These are phyloP conservation scores for Fonsecaea multimorphosa DNA, from an alignment of 2,329 filamentous ascomycete genomes.

Conservation along the genomic window DNA sequence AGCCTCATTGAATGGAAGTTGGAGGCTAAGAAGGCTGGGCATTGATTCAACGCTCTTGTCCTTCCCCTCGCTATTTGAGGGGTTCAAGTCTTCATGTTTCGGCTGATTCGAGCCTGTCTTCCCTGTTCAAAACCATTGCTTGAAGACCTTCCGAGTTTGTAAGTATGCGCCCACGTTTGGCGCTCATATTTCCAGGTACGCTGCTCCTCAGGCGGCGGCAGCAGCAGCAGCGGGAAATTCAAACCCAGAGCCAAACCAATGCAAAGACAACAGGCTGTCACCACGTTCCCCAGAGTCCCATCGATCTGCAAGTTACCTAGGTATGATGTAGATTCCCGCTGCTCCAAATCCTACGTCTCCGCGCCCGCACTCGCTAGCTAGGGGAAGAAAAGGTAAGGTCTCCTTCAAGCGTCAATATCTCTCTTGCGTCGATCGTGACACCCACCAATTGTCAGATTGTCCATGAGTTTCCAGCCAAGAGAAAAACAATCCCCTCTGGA, in stretches of 20 bases:
- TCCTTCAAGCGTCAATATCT: background rate
- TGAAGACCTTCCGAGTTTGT: background rate
- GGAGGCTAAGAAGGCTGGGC: constrained; percentile 17
- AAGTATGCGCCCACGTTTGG: background rate
- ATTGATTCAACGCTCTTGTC: constrained; percentile 7
- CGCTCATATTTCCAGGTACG: background rate
- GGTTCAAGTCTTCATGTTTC: background rate
- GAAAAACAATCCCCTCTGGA: background rate
- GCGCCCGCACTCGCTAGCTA: background rate
- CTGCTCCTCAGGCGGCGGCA: background rate
- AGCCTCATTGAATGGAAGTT: constrained; percentile 25
- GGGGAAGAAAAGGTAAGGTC: background rate
- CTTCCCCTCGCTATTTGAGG: background rate
- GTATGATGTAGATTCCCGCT: constrained; percentile 1
- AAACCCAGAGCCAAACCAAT: background rate
- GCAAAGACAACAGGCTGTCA: background rate
- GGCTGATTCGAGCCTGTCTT: background rate
- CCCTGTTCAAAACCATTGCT: background rate
- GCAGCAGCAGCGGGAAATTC: too few species aligned
- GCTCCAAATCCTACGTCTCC: background rate
- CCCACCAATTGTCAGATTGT: background rate
- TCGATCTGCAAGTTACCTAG: background rate
- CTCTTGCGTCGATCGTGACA: background rate
- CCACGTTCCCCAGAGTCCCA: background rate
- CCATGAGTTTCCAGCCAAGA: background rate